Evolutionary conservation across 2,329 filamentous ascomycete species (phyloP).

Genomic region (Talaromyces piceae): DNA sequence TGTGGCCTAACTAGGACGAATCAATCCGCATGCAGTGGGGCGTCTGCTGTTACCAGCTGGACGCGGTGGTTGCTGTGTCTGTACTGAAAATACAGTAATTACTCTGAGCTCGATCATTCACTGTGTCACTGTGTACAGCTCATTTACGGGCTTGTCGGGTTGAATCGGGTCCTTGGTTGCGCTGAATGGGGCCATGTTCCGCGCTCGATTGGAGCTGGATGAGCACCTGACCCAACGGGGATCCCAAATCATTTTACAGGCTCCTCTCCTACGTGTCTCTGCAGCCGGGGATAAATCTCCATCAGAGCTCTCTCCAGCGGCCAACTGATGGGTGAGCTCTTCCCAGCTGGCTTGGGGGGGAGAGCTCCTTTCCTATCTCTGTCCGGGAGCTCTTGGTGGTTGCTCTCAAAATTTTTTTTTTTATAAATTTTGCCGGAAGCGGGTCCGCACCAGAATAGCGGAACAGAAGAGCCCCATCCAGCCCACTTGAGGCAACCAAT

Average conservation of each 20-base stretch:
- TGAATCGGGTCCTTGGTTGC: slow-evolving; percentile 6
- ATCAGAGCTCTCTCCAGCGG: too few relatives aligned
- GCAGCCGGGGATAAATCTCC: too few relatives aligned
- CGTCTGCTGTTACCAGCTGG: not conserved
- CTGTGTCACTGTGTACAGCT: not conserved
- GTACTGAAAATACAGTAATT: too few relatives aligned
- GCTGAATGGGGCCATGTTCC: not conserved
- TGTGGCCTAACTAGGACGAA: slow-evolving; percentile 5
- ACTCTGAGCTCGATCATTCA: not conserved
- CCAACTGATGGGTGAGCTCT: not conserved
- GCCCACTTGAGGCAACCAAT: slow-evolving; percentile 2
- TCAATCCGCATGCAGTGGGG: not conserved
- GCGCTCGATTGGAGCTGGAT: not conserved
- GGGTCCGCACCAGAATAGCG: slow-evolving; percentile 2
- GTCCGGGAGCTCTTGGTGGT: not conserved
- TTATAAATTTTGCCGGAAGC: not conserved
- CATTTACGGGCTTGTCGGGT: slow-evolving; percentile 4
- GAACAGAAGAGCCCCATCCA: not conserved
- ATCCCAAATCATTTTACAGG: too few relatives aligned
- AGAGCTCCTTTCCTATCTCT: not conserved
- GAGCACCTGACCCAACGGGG: not conserved
- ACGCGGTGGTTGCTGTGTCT: too few relatives aligned
- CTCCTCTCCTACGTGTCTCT: too few relatives aligned
- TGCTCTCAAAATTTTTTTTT: not conserved
- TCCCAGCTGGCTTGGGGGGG: not conserved